These are phyloP conservation scores for Cladosporium halotolerans DNA, from an alignment of 2,329 filamentous ascomycete genomes.

Conservation along the genomic window DNA sequence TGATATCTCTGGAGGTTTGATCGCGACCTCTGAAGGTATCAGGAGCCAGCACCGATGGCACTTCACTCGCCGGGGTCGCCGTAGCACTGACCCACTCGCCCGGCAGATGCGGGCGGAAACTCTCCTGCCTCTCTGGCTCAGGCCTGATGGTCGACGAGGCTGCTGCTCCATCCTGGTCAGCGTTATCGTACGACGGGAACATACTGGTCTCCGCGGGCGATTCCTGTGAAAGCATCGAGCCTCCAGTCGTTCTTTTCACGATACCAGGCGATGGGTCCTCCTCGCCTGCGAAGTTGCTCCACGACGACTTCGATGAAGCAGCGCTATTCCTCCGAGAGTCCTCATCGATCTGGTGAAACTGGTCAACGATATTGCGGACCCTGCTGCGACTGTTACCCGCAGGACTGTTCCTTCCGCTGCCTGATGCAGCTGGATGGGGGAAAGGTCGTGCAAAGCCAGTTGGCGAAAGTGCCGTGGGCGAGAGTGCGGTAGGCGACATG, in stretches of 20 bases:
- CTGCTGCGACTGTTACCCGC: conserved; percentile 39
- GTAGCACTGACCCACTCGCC: conserved; percentile 49
- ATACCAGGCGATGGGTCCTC: conserved; percentile 32
- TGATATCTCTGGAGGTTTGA: background rate
- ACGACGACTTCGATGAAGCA: conserved; percentile 37
- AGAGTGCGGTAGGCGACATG: background rate
- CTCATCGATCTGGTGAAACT: conserved; percentile 40
- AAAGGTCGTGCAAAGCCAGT: conserved; percentile 4
- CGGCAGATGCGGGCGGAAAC: conserved; percentile 47
- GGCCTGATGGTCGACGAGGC: conserved; percentile 2
- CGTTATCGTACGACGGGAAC: background rate
- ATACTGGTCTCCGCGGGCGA: background rate
- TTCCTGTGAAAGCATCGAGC: background rate
- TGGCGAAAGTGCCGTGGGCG: background rate
- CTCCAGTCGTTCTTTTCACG: conserved; percentile 14
- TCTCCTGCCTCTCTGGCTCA: conserved; percentile 18
- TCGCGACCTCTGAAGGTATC: background rate
- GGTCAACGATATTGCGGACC: conserved; percentile 47
- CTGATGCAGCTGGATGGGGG: conserved; percentile 13
- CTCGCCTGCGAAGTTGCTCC: conserved; percentile 30
- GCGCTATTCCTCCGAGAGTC: conserved; percentile 42
- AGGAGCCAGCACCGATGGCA: conserved; percentile 16
- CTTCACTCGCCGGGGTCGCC: conserved; percentile 35
- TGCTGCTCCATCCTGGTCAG: background rate
- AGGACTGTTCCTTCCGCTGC: conserved; percentile 20